Percentiles rank a stretch among this genome's conserved stretches.
These are phyloP conservation scores for Fusarium sp. DNA, from an alignment of 2,329 filamentous ascomycete species.

Conservation along the genomic window DNA sequence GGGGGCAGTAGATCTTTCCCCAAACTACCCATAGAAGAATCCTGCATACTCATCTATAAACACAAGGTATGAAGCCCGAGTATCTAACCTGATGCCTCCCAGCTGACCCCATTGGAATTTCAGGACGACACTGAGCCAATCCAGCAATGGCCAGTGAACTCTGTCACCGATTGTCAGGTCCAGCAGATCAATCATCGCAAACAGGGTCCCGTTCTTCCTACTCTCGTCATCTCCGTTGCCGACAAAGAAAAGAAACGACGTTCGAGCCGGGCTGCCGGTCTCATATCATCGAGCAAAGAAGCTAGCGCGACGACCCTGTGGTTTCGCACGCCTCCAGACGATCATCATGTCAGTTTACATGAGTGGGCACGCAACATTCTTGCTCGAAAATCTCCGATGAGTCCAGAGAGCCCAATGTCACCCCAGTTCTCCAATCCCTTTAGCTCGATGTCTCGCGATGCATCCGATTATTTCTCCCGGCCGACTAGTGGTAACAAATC, in stretches of 20 bases:
- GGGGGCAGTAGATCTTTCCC: constrained; percentile 48
- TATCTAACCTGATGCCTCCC: background rate
- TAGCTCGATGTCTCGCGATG: constrained; percentile 52
- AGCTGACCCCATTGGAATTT: constrained; percentile 13
- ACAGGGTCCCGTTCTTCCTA: constrained; percentile 66
- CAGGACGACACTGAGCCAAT: constrained; percentile 63
- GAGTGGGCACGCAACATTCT: constrained; percentile 68
- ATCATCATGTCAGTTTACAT: constrained; percentile 60
- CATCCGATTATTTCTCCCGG: constrained; percentile 53
- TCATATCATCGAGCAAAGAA: constrained; percentile 62
- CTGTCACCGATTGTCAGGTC: constrained; percentile 65
- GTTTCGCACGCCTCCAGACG: constrained; percentile 65
- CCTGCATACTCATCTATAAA: constrained; percentile 65
- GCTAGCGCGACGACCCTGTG: constrained; percentile 59
- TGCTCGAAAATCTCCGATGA: constrained; percentile 55
- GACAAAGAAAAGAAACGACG: constrained; percentile 71
- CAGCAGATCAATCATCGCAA: constrained; percentile 70
- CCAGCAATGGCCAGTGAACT: constrained; percentile 62
- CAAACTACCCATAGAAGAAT: constrained; percentile 51
- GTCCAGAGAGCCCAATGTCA: constrained; percentile 62
- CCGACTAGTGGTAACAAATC: constrained; percentile 55
- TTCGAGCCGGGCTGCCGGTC: constrained; percentile 68
- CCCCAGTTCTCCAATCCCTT: constrained; percentile 66
- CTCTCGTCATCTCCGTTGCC: constrained; percentile 65
- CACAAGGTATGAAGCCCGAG: constrained; percentile 54